A percentile compares a stretch with the other conserved stretches of the same genome.
phyloP scores from a whole-genome alignment of 2,329 filamentous ascomycete species.

The Alternaria conjuncta region DNA sequence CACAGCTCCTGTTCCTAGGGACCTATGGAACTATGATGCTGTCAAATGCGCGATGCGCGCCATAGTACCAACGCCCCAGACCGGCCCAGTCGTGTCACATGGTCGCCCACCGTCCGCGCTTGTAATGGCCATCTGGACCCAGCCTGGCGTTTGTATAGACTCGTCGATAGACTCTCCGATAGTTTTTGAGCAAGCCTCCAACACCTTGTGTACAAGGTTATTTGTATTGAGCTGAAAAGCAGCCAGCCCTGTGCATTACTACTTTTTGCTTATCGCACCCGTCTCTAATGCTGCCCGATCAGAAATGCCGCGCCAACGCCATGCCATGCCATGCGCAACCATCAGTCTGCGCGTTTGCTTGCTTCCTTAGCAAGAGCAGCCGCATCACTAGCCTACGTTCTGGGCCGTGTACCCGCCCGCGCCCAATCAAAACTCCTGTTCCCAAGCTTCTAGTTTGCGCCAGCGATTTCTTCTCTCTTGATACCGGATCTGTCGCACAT shows the following conservation, averaged over 20 bases:
- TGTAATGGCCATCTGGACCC: slow-evolving; percentile 1
- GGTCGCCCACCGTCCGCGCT: background rate
- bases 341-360: slow-evolving; percentile 7
- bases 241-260: background rate
- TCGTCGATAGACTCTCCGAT: background rate
- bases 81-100: slow-evolving; percentile 2
- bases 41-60: slow-evolving; percentile 3
- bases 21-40: slow-evolving; percentile 3
- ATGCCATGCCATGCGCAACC: slow-evolving; percentile 23
- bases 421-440: slow-evolving; percentile 4
- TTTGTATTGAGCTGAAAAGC: background rate
- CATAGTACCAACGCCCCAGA: slow-evolving; percentile 2
- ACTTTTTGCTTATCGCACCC: background rate
- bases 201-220: background rate
- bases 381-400: slow-evolving; percentile 23
- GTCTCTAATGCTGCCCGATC: slow-evolving; percentile 3
- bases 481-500: slow-evolving; percentile 94
- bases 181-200: background rate
- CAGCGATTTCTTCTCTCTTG: slow-evolving; percentile 56
- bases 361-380: slow-evolving; percentile 5
- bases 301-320: slow-evolving; percentile 29
- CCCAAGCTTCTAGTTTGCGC: slow-evolving; percentile 14
- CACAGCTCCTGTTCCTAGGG: background rate
- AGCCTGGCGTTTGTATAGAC: background rate
- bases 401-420: slow-evolving; percentile 16